A percentile compares a stretch with the other conserved stretches of the same genome.
Evolutionary conservation across 805 yeast genomes (phyloP).

Genomic region (Maudiozyma pseudohumilis): DNA sequence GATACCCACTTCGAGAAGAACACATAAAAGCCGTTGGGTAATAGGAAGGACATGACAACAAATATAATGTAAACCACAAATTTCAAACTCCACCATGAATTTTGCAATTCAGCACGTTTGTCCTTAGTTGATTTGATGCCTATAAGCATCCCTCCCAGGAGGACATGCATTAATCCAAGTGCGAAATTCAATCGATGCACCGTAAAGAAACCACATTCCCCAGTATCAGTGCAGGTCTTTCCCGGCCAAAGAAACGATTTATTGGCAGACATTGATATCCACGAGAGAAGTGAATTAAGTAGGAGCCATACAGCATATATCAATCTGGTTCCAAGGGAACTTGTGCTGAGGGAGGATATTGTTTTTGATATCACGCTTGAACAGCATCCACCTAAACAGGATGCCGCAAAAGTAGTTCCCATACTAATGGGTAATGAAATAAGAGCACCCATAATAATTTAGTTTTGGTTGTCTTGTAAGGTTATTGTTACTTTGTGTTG

Average conservation of each 20-base stretch:
- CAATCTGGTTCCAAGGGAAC: slow-evolving; percentile 75
- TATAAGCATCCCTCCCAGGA: slow-evolving; percentile 54
- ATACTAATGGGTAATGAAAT: slow-evolving; percentile 63
- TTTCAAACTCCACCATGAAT: slow-evolving; percentile 85
- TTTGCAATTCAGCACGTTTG: slow-evolving; percentile 75
- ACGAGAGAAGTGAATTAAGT: slow-evolving; percentile 71
- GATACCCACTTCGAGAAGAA: slow-evolving; percentile 89
- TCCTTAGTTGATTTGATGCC: slow-evolving; percentile 71
- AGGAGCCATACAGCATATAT: slow-evolving; percentile 74
- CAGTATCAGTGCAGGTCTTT: slow-evolving; percentile 68
- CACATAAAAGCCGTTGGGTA: slow-evolving; percentile 81
- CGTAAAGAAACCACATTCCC: slow-evolving; percentile 86
- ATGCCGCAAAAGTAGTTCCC: slow-evolving; percentile 53
- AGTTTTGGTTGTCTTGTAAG: too few species aligned
- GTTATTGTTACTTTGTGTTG: too few species aligned
- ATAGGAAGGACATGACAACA: slow-evolving; percentile 53
- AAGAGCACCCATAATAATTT: slow-evolving; percentile 63
- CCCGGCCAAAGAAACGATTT: slow-evolving; percentile 68
- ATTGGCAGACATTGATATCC: slow-evolving; percentile 79
- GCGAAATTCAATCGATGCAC: slow-evolving; percentile 91
- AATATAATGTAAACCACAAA: slow-evolving; percentile 48
- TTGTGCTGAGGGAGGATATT: slow-evolving; percentile 45
- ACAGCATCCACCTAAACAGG: slow-evolving; percentile 74
- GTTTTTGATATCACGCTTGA: slow-evolving; percentile 54
- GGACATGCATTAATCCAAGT: slow-evolving; percentile 66